These are phyloP conservation scores for Microcyclospora pomicola DNA, from an alignment of 2,329 filamentous ascomycete species.

Conservation along the genomic window DNA sequence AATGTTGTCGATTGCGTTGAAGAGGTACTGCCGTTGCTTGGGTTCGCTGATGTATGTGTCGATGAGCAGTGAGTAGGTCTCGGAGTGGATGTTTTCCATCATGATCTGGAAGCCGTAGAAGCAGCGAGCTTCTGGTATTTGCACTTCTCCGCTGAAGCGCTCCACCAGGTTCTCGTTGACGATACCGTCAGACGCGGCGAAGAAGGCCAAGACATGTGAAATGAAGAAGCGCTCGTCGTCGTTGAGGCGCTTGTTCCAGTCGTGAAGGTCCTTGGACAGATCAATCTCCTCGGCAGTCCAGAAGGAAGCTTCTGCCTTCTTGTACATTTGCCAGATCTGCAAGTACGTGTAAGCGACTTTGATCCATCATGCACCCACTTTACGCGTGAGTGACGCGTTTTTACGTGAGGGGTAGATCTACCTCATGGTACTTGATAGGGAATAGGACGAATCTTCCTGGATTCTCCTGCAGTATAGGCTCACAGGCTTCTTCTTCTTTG, in stretches of 20 bases:
- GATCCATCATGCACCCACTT: constrained; percentile 6
- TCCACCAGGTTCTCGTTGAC: constrained; percentile 99
- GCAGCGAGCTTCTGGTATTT: constrained; percentile 94
- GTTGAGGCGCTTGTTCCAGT: constrained; percentile 97
- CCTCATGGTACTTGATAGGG: constrained; percentile 98
- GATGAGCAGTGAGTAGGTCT: constrained; percentile 97
- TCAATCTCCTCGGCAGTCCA: constrained; percentile 99
- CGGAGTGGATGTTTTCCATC: constrained; percentile 99
- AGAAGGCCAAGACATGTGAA: constrained; percentile 97
- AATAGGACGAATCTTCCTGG: constrained; percentile 93
- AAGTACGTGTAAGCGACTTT: constrained; percentile 5
- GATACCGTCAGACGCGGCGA: constrained; percentile 95
- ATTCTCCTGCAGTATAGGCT: constrained; percentile 92
- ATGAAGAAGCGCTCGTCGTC: constrained; percentile 98
- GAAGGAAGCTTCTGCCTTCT: constrained; percentile 98
- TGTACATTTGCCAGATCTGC: constrained; percentile 99
- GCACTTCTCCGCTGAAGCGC: constrained; percentile 92
- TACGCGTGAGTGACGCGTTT: constrained; percentile 46
- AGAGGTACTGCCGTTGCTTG: constrained; percentile 82
- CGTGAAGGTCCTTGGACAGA: constrained; percentile 94
- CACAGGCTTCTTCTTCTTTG: constrained; percentile 58
- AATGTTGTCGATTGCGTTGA: constrained; percentile 98
- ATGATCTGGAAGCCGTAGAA: constrained; percentile 99
- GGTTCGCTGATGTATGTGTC: constrained; percentile 99
- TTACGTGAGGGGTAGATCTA: constrained; percentile 42